A percentile compares a stretch with the other conserved stretches of the same genome.
These are phyloP conservation scores for Coniochaeta sp. DNA, from an alignment of 2,329 filamentous ascomycete genomes.

Conservation along the genomic window DNA sequence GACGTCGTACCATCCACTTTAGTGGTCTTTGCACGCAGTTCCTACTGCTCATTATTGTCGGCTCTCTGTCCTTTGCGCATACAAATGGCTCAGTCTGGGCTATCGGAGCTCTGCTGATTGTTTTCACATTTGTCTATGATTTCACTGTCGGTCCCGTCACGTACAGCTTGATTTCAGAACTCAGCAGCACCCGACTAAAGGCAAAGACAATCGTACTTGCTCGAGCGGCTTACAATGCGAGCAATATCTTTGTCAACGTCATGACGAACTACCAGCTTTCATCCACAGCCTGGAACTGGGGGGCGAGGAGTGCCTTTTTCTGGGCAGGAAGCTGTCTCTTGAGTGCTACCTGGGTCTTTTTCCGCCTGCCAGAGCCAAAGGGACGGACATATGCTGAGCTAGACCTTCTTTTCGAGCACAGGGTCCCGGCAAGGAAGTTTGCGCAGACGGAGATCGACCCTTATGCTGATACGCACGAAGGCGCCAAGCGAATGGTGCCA, in stretches of 20 bases:
- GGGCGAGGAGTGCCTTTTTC: constrained; percentile 37
- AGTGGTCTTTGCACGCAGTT: constrained; percentile 32
- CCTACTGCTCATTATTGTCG: constrained; percentile 31
- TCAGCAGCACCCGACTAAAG: constrained; percentile 34
- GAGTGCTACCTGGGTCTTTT: constrained; percentile 41
- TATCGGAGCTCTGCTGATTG: constrained; percentile 37
- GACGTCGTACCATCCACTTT: constrained; percentile 42
- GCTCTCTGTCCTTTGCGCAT: constrained; percentile 25
- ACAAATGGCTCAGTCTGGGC: constrained; percentile 28
- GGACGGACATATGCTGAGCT: constrained; percentile 37
- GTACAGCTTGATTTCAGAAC: constrained; percentile 26
- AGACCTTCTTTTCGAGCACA: constrained; percentile 31
- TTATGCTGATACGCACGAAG: constrained; percentile 15
- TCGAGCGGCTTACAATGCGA: constrained; percentile 20
- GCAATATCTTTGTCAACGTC: constrained; percentile 25
- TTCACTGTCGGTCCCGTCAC: constrained; percentile 29
- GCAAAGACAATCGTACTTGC: constrained; percentile 34
- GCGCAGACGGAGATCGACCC: constrained; percentile 28
- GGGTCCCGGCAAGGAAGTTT: constrained; percentile 30
- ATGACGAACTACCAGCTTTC: constrained; percentile 30
- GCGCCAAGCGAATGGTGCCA: constrained; percentile 8
- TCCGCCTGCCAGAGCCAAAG: constrained; percentile 45
- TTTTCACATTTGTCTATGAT: constrained; percentile 35
- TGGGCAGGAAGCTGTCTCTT: constrained; percentile 40
- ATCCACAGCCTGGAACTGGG: constrained; percentile 38